Percentiles rank a stretch among this genome's conserved stretches.
Conservation (phyloP, 148 eudicot genomes). For the Rhododendron ovatum region DNA sequence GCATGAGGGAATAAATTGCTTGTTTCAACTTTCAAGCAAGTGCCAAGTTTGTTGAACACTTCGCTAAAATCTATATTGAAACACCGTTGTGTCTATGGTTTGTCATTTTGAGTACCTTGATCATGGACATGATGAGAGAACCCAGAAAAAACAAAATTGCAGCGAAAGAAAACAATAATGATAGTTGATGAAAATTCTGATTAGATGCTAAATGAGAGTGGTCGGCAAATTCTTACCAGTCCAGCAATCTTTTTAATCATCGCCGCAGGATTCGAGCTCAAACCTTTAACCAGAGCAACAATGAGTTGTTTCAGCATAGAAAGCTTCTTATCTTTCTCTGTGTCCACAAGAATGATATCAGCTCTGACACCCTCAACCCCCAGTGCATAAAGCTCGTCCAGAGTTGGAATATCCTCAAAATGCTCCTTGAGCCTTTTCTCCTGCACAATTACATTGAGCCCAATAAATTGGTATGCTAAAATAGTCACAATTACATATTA, state of each 20-base stretch:
- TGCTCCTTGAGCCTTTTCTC: conserved; percentile 76
- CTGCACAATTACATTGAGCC: conserved; percentile 30
- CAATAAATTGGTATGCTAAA: not conserved
- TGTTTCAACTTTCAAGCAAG: conserved; percentile 2
- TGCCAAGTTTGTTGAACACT: not conserved
- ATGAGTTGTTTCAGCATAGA: conserved; percentile 83
- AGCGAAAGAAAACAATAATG: conserved; percentile 3
- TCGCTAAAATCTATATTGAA: not conserved
- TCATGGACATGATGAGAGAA: not conserved
- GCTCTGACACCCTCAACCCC: conserved; percentile 74
- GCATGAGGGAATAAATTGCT: not conserved
- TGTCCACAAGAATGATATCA: conserved; percentile 82
- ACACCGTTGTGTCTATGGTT: not conserved
- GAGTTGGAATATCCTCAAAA: conserved; percentile 74
- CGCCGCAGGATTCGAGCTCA: conserved; percentile 75
- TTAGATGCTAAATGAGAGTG: not conserved
- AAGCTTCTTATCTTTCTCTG: conserved; percentile 86
- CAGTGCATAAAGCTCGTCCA: conserved; percentile 72
- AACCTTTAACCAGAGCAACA: conserved; percentile 67
- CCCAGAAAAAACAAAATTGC: not conserved
- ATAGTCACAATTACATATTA: not conserved
- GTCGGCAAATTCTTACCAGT: conserved; percentile 47
- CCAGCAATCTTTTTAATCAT: conserved; percentile 90
- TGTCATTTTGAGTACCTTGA: not conserved
- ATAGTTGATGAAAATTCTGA: not conserved